Conservation (phyloP, 2,329 filamentous ascomycete genomes). For the Fusarium sp. region DNA sequence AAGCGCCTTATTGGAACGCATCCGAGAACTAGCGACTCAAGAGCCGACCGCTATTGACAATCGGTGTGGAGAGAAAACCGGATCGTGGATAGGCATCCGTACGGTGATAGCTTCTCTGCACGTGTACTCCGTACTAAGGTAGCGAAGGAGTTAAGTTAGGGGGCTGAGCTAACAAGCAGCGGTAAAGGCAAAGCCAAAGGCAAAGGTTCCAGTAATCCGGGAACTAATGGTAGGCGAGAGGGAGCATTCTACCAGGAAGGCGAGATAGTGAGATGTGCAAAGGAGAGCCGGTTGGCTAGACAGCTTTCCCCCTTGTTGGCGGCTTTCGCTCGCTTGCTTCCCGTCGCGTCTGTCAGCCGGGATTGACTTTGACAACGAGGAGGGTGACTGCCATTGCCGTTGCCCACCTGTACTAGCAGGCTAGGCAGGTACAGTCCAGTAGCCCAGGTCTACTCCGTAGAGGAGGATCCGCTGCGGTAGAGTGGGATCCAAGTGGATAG, state of each 20-base stretch:
- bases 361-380: conserved; percentile 28
- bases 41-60: conserved; percentile 42
- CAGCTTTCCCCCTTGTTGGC: conserved; percentile 34
- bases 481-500: conserved; percentile 28
- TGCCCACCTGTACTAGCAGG: conserved; percentile 20
- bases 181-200: conserved; percentile 5
- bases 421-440: conserved; percentile 16
- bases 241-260: conserved; percentile 36
- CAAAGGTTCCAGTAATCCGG: conserved; percentile 44
- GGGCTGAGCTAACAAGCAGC: conserved; percentile 28
- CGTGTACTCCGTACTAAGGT: conserved; percentile 9
- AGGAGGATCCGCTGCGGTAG: conserved; percentile 23
- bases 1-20: conserved; percentile 35
- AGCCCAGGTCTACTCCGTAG: conserved; percentile 3
- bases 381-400: conserved; percentile 32
- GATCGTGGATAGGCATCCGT: conserved; percentile 31
- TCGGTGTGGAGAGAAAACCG: conserved; percentile 36
- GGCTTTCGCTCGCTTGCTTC: conserved; percentile 47
- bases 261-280: conserved; percentile 45
- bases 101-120: conserved; percentile 14
- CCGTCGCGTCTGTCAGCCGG: conserved; percentile 45
- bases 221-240: conserved; percentile 47
- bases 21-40: conserved; percentile 25
- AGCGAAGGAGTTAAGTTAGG: conserved; percentile 15
- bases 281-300: conserved; percentile 40